Conservation (phyloP, 108 stramenopile genomes). For the Ochromonas danica region DNA sequence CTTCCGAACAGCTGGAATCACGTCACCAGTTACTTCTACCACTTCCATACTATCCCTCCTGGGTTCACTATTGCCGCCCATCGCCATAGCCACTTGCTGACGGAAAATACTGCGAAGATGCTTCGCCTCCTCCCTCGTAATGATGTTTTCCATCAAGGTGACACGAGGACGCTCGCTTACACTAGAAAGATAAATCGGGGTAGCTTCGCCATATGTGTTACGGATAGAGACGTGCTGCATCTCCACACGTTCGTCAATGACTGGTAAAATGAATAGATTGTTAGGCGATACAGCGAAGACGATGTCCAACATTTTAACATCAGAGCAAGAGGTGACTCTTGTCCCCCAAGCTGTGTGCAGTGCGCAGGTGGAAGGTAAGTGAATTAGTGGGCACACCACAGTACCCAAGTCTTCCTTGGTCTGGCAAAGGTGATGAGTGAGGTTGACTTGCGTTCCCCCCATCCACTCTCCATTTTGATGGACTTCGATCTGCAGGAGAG, state of each 20-base stretch:
- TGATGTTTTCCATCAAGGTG: conserved; percentile 48
- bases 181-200: conserved; percentile 47
- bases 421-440: neutral
- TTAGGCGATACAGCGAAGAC: neutral
- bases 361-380: neutral
- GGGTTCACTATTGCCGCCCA: neutral
- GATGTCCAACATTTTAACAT: neutral
- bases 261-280: conserved; percentile 4
- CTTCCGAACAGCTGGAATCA: neutral
- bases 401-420: neutral
- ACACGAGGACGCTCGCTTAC: conserved; percentile 47
- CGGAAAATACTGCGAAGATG: neutral
- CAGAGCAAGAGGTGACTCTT: conserved; percentile 3
- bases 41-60: neutral
- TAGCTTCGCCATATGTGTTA: too few species aligned
- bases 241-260: neutral
- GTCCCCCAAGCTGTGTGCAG: conserved; percentile 10
- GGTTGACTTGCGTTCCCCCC: neutral
- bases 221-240: neutral
- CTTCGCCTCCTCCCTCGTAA: conserved; percentile 46
- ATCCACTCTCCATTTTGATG: conserved; percentile 5
- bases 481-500: conserved; percentile 1
- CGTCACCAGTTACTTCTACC: neutral
- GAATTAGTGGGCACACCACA: neutral
- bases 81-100: neutral